Conservation (phyloP, 345 rosid species). For the Firmiana major region DNA sequence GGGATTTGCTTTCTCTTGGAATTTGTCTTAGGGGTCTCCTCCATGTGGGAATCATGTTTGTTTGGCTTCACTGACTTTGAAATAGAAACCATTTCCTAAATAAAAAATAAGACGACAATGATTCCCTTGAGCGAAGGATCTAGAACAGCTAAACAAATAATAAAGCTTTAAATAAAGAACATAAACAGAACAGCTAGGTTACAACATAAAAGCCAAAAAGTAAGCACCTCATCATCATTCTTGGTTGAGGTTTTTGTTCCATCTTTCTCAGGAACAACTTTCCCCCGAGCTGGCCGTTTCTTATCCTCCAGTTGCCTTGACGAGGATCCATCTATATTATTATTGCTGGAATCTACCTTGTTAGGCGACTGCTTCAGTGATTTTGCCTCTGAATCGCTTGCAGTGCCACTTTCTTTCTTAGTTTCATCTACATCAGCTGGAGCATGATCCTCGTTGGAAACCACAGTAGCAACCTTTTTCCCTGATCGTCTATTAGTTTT, state of each 20-base stretch:
- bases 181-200: constrained; percentile 6
- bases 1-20: constrained; percentile 54
- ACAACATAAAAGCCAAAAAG: constrained; percentile 7
- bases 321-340: constrained; percentile 45
- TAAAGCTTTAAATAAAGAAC: neutral
- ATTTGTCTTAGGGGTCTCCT: constrained; percentile 54
- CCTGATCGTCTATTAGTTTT: constrained; percentile 37
- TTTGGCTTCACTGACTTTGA: constrained; percentile 50
- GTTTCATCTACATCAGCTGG: constrained; percentile 25
- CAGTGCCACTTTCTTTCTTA: constrained; percentile 38
- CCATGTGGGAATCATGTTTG: constrained; percentile 40
- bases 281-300: constrained; percentile 47
- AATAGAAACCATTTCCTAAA: constrained; percentile 51
- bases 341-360: constrained; percentile 44
- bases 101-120: neutral
- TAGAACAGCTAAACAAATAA: neutral
- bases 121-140: neutral
- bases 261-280: constrained; percentile 41
- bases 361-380: constrained; percentile 38
- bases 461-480: constrained; percentile 37
- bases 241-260: constrained; percentile 34
- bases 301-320: constrained; percentile 44
- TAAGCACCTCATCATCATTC: constrained; percentile 48
- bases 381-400: constrained; percentile 47
- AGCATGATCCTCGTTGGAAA: constrained; percentile 38